Evolutionary conservation across 495 filamentous ascomycete species (phyloP).

Genomic region (Aspergillus sclerotiicarbonarius): DNA sequence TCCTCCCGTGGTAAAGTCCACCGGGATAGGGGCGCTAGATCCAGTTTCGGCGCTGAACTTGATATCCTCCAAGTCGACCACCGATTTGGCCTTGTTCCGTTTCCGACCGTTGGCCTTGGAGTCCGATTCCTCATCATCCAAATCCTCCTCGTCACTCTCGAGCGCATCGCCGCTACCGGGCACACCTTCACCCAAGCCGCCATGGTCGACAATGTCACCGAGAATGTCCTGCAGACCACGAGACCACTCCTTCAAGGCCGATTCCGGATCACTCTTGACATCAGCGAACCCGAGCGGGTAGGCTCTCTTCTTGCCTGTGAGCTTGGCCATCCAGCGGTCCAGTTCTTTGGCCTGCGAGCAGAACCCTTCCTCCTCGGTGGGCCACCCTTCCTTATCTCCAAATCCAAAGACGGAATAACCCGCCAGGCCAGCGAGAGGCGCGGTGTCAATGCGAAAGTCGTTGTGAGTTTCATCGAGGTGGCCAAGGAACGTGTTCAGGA

Average conservation of each 20-base stretch:
- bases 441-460: constrained; percentile 93
- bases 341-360: constrained; percentile 85
- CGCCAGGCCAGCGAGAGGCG: constrained; percentile 68
- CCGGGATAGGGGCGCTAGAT: constrained; percentile 54
- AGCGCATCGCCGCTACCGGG: constrained; percentile 75
- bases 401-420: constrained; percentile 95
- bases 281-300: constrained; percentile 88
- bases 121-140: constrained; percentile 45
- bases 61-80: constrained; percentile 85
- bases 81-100: constrained; percentile 42
- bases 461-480: constrained; percentile 89
- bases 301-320: constrained; percentile 75
- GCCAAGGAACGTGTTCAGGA: constrained; percentile 75
- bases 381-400: constrained; percentile 88
- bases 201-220: constrained; percentile 57
- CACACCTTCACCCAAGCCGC: constrained; percentile 74
- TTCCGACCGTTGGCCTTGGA: constrained; percentile 29
- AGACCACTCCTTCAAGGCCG: constrained; percentile 72
- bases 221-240: constrained; percentile 70
- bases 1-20: constrained; percentile 80
- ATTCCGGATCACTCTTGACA: constrained; percentile 66
- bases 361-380: constrained; percentile 83
- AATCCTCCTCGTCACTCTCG: constrained; percentile 78
- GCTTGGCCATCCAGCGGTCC: constrained; percentile 92
- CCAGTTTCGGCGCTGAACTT: constrained; percentile 50